Base-by-base conservation (phyloP, 73 alveolate genomes). In the Stentor coeruleus region DNA sequence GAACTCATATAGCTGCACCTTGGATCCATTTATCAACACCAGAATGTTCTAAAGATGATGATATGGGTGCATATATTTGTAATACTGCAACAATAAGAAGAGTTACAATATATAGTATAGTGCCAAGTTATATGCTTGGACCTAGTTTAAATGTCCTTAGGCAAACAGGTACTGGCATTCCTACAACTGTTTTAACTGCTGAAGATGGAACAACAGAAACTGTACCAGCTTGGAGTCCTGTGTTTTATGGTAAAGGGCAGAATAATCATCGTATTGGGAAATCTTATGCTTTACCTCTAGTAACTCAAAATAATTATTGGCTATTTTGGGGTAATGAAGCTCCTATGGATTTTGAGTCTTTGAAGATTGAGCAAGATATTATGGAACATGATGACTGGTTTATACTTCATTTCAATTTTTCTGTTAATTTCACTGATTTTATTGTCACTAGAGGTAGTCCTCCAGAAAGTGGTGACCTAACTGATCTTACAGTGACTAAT, bases 201-300 rank as follows among this genome's bases (percentile, higher is more conserved):
- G 28, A 59, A 30, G 83, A 74, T 74, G 83, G 81, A 37, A 36
- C n/a, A 4, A 3, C 79, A 15, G 38, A 39, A 3, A 14, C 3
- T 33, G 3, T 60, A 30, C 55, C 33, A 74, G 39, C 59, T 39
- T 3, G 76, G 3, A 35, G 77, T 31, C 35, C 59, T 3, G 38
- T 39, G 82, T 75, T 75, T 38, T 84, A 75, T 74, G 76, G 86
- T 3, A 84, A 76, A 36, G 76, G 81, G 40, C 4, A 84, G 76
- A 74, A 31, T 76, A 35, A 38, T 38, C 26, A 79, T 77, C 35
- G 90, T 75, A 35, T 76, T 31, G 28, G 60, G 3, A 77, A 84
- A 35, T 36, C 57, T 2, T 83, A 85, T 84, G 87, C 90, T 37
- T 36, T 84, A 0, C 88, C 90, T 0, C 81, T 76, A 49, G 86